phyloP scores from a whole-genome alignment of 192 early-diverging fungal genomes.

The Gonapodya prolifera region DNA sequence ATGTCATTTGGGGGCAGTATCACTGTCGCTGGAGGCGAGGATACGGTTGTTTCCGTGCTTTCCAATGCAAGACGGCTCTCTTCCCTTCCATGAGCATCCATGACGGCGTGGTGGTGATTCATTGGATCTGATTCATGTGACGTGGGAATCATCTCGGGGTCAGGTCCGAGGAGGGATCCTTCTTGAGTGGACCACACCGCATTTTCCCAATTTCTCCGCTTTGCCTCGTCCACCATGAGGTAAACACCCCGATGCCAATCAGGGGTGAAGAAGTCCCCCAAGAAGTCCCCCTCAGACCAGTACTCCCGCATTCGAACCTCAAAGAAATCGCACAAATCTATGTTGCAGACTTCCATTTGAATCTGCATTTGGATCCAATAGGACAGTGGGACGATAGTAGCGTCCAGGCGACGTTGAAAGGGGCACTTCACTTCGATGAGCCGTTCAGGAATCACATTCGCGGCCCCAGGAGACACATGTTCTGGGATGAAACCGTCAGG shows the following conservation, averaged over 20 bases:
- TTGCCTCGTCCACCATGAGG: not conserved
- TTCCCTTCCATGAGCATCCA: not conserved
- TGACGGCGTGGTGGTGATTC: not conserved
- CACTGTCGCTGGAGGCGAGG: not conserved
- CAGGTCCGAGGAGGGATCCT: not conserved
- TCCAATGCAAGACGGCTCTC: not conserved
- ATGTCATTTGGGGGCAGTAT: not conserved
- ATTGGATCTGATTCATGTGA: not conserved
- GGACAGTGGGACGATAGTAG: not conserved
- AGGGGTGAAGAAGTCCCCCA: not conserved
- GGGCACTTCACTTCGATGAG: not conserved
- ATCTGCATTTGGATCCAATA: not conserved
- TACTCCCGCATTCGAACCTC: not conserved
- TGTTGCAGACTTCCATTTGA: not conserved
- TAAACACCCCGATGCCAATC: not conserved
- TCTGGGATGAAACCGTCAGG: not conserved
- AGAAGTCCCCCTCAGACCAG: not conserved
- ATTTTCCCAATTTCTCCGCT: not conserved
- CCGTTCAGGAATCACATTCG: not conserved
- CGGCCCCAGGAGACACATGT: not conserved
- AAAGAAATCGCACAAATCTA: not conserved
- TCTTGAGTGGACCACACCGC: not conserved
- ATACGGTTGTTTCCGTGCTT: not conserved
- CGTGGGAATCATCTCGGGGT: not conserved
- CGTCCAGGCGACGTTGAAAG: not conserved